phyloP scores from a whole-genome alignment of 208 protist species.

The Acanthamoeba royreba region DNA sequence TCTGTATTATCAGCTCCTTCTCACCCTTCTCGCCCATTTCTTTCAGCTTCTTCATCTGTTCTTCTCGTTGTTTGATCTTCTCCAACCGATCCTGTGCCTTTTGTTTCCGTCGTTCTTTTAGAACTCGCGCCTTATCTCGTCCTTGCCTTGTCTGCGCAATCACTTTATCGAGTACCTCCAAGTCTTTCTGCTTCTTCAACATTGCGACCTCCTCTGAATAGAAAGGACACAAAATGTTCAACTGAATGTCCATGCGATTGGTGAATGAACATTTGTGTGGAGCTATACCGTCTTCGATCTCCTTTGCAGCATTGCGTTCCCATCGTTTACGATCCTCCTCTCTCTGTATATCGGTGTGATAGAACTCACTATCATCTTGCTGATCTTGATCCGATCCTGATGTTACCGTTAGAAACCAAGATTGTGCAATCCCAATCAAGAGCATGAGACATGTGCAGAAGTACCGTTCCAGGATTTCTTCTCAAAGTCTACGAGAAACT shows the following conservation, averaged over 20 bases:
- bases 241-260: neutral
- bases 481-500: constrained; percentile 21
- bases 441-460: neutral
- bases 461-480: neutral
- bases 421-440: neutral
- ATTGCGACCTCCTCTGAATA: neutral
- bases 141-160: constrained; percentile 6
- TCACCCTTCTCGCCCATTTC: neutral
- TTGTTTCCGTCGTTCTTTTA: constrained; percentile 14
- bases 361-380: neutral
- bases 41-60: constrained; percentile 37
- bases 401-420: too few relatives aligned
- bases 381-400: neutral
- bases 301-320: neutral
- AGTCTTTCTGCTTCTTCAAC: neutral
- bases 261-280: neutral
- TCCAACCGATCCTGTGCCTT: neutral
- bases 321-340: constrained; percentile 2
- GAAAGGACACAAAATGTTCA: neutral
- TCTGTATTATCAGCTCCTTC: constrained; percentile 18
- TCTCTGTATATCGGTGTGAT: neutral
- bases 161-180: neutral
- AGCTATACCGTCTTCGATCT: neutral
- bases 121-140: neutral
- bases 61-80: constrained; percentile 26